These are phyloP conservation scores for Flaveria linearis DNA, from an alignment of 129 eudicot species.

Conservation along the genomic window DNA sequence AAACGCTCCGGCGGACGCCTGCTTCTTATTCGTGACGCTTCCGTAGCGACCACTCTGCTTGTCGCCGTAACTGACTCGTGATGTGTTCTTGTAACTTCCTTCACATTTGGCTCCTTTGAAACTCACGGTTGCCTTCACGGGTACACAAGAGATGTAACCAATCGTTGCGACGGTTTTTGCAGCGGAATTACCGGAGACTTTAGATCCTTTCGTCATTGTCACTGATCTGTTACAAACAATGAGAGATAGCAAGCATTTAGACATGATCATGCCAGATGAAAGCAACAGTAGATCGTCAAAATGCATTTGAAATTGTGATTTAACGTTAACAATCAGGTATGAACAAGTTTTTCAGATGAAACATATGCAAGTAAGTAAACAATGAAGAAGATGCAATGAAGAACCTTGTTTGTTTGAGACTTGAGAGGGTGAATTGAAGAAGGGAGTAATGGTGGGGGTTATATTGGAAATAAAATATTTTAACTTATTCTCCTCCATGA, in stretches of 20 bases:
- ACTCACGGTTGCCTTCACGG: slow-evolving; percentile 18
- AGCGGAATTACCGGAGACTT: neutral
- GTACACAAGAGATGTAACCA: slow-evolving; percentile 3
- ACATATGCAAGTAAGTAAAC: neutral
- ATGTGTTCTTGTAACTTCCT: slow-evolving; percentile 20
- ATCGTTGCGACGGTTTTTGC: slow-evolving; percentile 5
- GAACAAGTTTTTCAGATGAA: too few relatives aligned
- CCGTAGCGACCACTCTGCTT: slow-evolving; percentile 36
- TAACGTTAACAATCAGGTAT: neutral
- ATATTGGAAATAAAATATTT: too few relatives aligned
- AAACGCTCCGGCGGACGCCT: slow-evolving; percentile 23
- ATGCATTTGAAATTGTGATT: neutral
- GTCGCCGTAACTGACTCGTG: slow-evolving; percentile 25
- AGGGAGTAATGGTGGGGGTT: neutral
- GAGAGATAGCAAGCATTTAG: neutral
- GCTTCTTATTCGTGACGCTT: slow-evolving; percentile 13
- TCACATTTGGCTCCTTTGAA: too few relatives aligned
- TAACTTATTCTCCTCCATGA: too few relatives aligned
- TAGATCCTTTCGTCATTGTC: slow-evolving; percentile 20
- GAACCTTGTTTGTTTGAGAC: neutral
- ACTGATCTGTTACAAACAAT: slow-evolving; percentile 6
- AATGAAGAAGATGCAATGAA: neutral
- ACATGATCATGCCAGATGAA: neutral
- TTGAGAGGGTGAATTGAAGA: neutral
- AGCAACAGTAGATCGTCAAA: neutral